Evolutionary conservation across 2,329 filamentous ascomycete genomes (phyloP).

Genomic region (Ceratocystis colombiana): DNA sequence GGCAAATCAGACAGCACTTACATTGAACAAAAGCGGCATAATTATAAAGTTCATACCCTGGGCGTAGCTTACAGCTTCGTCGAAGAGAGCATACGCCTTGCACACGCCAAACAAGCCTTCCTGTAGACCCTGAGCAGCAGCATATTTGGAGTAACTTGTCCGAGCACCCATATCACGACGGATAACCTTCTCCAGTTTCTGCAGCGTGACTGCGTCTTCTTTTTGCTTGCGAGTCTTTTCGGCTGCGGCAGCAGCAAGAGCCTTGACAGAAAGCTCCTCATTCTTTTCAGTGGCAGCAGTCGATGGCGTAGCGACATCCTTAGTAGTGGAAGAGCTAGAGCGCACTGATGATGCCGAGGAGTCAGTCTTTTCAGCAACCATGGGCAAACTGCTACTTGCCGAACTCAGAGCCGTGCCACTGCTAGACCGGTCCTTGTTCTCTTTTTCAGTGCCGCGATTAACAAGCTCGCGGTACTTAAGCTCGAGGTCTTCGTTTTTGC

Average conservation of each 20-base stretch:
- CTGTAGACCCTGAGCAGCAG: constrained; percentile 80
- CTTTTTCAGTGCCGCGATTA: constrained; percentile 69
- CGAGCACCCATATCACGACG: constrained; percentile 80
- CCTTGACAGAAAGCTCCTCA: constrained; percentile 53
- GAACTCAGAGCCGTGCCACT: constrained; percentile 45
- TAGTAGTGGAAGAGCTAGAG: constrained; percentile 64
- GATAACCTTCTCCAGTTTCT: constrained; percentile 84
- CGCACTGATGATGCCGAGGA: constrained; percentile 81
- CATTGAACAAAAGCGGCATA: constrained; percentile 92
- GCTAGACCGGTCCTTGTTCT: constrained; percentile 50
- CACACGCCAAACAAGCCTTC: constrained; percentile 91
- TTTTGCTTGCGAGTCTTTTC: constrained; percentile 70
- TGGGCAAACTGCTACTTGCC: constrained; percentile 43
- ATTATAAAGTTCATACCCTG: constrained; percentile 98
- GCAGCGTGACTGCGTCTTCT: constrained; percentile 61
- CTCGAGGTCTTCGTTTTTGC: constrained; percentile 86
- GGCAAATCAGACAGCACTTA: constrained; percentile 36
- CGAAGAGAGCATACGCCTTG: constrained; percentile 93
- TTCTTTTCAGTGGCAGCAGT: constrained; percentile 42
- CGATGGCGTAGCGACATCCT: constrained; percentile 42
- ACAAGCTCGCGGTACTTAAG: constrained; percentile 74
- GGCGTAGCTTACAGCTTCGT: constrained; percentile 89
- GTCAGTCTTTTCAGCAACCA: constrained; percentile 54
- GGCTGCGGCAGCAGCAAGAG: constrained; percentile 51
- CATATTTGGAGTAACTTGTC: constrained; percentile 94